phyloP scores from a whole-genome alignment of 2,329 filamentous ascomycete genomes.

The Chrysoporthe deuterocubensis region DNA sequence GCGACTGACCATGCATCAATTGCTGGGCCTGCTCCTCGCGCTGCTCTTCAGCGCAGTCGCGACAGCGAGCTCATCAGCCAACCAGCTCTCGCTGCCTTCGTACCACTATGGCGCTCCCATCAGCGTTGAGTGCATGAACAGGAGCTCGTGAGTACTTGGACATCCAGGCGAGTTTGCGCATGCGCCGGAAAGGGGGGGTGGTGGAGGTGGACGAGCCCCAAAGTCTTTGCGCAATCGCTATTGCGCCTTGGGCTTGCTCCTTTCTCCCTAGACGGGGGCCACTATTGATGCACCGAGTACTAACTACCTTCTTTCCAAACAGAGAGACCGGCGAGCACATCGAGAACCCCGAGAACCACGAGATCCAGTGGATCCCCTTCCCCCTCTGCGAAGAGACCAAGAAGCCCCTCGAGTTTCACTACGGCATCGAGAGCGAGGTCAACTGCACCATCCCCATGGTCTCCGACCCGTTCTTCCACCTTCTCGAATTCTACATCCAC shows the following conservation, averaged over 20 bases:
- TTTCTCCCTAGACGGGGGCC: not conserved
- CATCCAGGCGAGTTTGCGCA: not conserved
- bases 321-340: slow-evolving; percentile 92
- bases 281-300: not conserved
- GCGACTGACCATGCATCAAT: slow-evolving; percentile 20
- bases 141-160: slow-evolving; percentile 63
- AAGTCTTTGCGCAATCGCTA: not conserved
- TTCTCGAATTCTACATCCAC: slow-evolving; percentile 97
- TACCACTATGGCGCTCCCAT: slow-evolving; percentile 71
- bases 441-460: slow-evolving; percentile 84
- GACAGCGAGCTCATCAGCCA: slow-evolving; percentile 30
- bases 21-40: slow-evolving; percentile 23
- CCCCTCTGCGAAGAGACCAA: slow-evolving; percentile 87
- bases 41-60: slow-evolving; percentile 12
- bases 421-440: slow-evolving; percentile 79
- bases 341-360: slow-evolving; percentile 71
- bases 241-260: not conserved
- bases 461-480: slow-evolving; percentile 80
- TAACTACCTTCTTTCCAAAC: slow-evolving; percentile 23
- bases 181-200: not conserved
- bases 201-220: slow-evolving; percentile 1
- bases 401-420: slow-evolving; percentile 80
- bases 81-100: slow-evolving; percentile 56
- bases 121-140: slow-evolving; percentile 73
- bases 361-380: slow-evolving; percentile 92